Base-by-base conservation (phyloP, 164 flowering plant genomes). In the Umbellularia californica region DNA sequence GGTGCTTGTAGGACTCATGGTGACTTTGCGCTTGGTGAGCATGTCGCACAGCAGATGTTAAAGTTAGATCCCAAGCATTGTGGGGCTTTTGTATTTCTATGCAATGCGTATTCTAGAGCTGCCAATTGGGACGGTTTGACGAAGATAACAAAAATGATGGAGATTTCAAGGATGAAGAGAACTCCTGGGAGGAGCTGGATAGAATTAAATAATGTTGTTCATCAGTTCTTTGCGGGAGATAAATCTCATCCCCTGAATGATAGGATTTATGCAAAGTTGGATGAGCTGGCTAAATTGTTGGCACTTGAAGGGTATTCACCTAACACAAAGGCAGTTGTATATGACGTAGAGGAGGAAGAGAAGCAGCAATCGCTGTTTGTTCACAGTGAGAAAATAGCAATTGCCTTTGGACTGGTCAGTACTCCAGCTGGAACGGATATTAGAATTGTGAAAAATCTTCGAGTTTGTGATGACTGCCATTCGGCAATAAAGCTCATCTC, bases 301-400 rank as follows among this genome's bases (percentile, higher is more conserved):
- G 79, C 79, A 73, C 72, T 64, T 27, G 68, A 76, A 66, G 84
- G 85, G 27, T 79, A 85, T 77, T 62, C 73, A 5, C 84, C 83
- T 0, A 68, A 69, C 47, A 81, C 78, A 4, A 51, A 47, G 51
- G 80, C 76, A 68, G 82, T 80, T 35, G 25, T 78, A 2, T 71
- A 78, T 65, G 83, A 83, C 19, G 75, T 85, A 12, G 84, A 81
- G 52, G 76, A 74, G 67, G 84, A 85, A 73, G 85, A 81, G 74
- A 85, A 83, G 71, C 83, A 81, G 72, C 74, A 70, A 15, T 64
- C 73, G 41, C 65, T 83, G 10, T 77, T 73, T 67, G 70, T 80
- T 47, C 85, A 84, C 50, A 82, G 83, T 47, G 84, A 82, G 77
- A 82, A 84, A 78, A 77, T 82, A 30, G 87, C 87, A 4, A 80